Base-by-base conservation (phyloP, 164 flowering plant genomes). In the Macadamia integrifolia region DNA sequence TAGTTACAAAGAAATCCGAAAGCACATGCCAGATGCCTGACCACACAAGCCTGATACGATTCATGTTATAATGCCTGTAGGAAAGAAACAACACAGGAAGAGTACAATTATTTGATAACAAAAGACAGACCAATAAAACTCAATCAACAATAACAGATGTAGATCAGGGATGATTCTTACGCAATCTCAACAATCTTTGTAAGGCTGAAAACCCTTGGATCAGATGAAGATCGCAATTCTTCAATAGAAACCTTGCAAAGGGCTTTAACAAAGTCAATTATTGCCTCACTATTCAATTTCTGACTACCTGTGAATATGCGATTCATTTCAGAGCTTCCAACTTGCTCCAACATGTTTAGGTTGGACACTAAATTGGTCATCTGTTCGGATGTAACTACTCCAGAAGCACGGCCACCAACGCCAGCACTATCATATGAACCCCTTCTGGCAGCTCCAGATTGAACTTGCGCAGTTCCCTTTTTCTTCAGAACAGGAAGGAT, bases 351-450 rank as follows among this genome's bases (percentile, higher is more conserved):
- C 97, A 95, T 83, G 85, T 91, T 92, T 74, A 95, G 79, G 78
- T 95, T 95, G 60, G 96, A 80, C 70, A 92, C 97, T 62, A 95
- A 80, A 72, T 85, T 89, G 82, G 78, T 89, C 97, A 95, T 88
- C 84, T 91, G 98, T 56, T 88, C 98, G 69, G 93, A 81, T 58
- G 98, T 88, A 58, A 95, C 84, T 2, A 71, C 81, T 59, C 92
- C 93, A 67, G 97, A 81, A 66, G 83, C 79, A 80, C 77, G 82
- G 60, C 97, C 88, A 53, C 96, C 93, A 72, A 92, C 80, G 66
- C 97, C 93, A 78, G 97, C 94, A 87, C 99, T 89, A 78, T 95
- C 99, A 80, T 95, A 95, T 44, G 99, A 89, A 75, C 99, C 99
- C 80, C 97, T 86, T 79, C 90, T 80, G 67, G 87, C 87, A 74